A percentile compares a stretch with the other conserved stretches of the same genome.
Conservation (phyloP, 23 red algal species). For the Pyropia haitanensis region DNA sequence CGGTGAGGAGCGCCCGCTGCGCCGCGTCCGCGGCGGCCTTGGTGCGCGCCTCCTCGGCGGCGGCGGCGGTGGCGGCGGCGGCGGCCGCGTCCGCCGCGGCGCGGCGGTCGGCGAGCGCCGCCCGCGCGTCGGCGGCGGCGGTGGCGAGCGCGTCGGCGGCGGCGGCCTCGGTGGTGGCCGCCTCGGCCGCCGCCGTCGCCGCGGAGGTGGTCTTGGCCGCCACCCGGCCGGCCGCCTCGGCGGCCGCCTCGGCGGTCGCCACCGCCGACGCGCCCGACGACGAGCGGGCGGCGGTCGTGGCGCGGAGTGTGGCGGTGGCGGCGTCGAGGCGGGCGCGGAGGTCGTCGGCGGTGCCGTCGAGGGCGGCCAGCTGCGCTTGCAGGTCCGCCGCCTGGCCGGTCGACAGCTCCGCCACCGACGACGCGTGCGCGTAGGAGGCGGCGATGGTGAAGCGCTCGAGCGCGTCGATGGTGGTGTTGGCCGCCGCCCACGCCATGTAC, state of each 20-base stretch:
- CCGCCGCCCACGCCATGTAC: slow-evolving; percentile 71
- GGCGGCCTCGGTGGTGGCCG: too few species aligned
- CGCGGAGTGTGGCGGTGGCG: too few species aligned
- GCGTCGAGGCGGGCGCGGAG: too few species aligned
- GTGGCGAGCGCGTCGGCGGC: too few species aligned
- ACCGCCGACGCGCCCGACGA: too few species aligned
- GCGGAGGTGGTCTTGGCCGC: too few species aligned
- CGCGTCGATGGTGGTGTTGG: slow-evolving; percentile 63
- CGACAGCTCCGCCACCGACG: slow-evolving; percentile 16
- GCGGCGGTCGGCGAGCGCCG: too few species aligned
- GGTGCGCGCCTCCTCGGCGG: slow-evolving; percentile 15
- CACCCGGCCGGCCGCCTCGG: too few species aligned
- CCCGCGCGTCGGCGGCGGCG: too few species aligned
- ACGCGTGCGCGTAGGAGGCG: slow-evolving; percentile 22
- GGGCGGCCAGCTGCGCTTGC: slow-evolving; percentile 9
- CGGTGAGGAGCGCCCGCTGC: slow-evolving; percentile 56
- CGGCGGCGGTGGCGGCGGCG: slow-evolving; percentile 2
- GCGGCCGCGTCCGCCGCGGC: neutral
- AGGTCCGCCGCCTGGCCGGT: slow-evolving; percentile 26
- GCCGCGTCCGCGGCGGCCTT: slow-evolving; percentile 17
- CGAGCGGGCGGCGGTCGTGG: too few species aligned
- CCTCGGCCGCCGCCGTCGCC: too few species aligned
- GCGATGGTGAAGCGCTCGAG: slow-evolving; percentile 46
- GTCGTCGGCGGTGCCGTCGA: neutral
- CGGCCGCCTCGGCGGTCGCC: too few species aligned